Percentiles rank a stretch among this genome's conserved stretches.
These are phyloP conservation scores for Aspergillus sclerotiicarbonarius DNA, from an alignment of 495 filamentous ascomycete genomes.

Conservation along the genomic window DNA sequence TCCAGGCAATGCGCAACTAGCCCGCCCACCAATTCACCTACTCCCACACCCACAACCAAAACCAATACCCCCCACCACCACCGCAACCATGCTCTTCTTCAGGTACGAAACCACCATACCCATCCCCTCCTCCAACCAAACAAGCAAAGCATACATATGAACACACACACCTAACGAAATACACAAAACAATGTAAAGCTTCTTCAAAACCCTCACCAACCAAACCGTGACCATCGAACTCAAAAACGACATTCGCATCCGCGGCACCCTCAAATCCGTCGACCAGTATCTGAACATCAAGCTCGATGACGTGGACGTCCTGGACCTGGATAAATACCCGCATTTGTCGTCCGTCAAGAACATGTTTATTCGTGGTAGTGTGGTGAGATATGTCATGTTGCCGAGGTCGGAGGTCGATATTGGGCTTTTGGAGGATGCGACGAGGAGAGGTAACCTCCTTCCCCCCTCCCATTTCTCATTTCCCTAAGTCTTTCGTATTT, in stretches of 20 bases:
- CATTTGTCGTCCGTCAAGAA: slow-evolving; percentile 96
- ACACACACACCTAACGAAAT: neutral
- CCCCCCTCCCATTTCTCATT: slow-evolving; percentile 1
- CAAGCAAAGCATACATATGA: neutral
- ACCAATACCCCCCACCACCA: slow-evolving; percentile 1
- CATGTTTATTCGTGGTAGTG: slow-evolving; percentile 95
- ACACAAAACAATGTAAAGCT: slow-evolving; percentile 54
- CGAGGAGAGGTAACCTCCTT: slow-evolving; percentile 72
- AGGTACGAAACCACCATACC: slow-evolving; percentile 27
- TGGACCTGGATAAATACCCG: slow-evolving; percentile 89
- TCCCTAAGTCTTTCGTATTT: neutral
- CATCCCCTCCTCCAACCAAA: neutral
- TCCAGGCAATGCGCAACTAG: neutral
- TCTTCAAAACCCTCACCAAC: slow-evolving; percentile 99
- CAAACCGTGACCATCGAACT: slow-evolving; percentile 95
- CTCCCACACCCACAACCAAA: neutral
- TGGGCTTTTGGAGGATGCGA: slow-evolving; percentile 90
- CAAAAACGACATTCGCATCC: slow-evolving; percentile 97
- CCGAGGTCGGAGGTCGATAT: slow-evolving; percentile 86
- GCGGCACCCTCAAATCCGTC: slow-evolving; percentile 90
- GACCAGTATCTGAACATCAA: slow-evolving; percentile 99
- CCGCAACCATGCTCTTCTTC: slow-evolving; percentile 48
- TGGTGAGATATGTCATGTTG: slow-evolving; percentile 93
- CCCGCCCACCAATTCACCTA: neutral
- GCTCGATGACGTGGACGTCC: slow-evolving; percentile 86